Base-by-base conservation (phyloP, 139 green algal species). In the Astrephomene gubernaculifera region DNA sequence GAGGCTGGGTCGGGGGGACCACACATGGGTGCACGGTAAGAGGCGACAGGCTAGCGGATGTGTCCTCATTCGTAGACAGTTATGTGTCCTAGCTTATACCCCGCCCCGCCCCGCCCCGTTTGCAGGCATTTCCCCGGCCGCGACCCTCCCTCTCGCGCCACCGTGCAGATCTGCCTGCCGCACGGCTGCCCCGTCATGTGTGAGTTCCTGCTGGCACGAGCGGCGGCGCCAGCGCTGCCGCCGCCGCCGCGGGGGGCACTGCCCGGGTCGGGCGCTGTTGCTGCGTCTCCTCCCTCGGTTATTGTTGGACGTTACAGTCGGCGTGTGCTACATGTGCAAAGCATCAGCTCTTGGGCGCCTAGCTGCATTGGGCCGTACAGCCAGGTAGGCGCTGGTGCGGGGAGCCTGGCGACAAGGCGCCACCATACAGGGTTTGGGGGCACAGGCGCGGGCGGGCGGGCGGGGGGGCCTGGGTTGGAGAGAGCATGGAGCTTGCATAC, bases 321-420 rank as follows among this genome's bases (percentile, higher is more conserved):
- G 33, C 86, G 76, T 25, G 94, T 98, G 74, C 91, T 99, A 76
- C 97, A 99, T 87, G 97, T 99, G 87, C 97, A 99, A 91, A 97
- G 93, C 90, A 95, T 99, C 60, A 98, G 94, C 8, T 41, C 71
- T n/a, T 99, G 97, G 97, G 97, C 97, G 25, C 97, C 97, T 19
- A 89, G 87, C 35, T 99, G 97, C 93, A 99, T 99, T 67, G 97
- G 97, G 6, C 97, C 97, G 1, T 99, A 99, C 95, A 96, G 90
- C 91, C 97, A 99, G 91, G 91, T 92, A 70, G 8, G 86, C 3
- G 7, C 29, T 8, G 2, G 33, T 8, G 68, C n/a, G n/a, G n/a
- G n/a, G n/a, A n/a, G n/a, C n/a, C n/a, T n/a, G n/a, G n/a, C n/a
- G n/a, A n/a, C n/a, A n/a, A n/a, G n/a, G n/a, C n/a, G n/a, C n/a